Percentiles rank a stretch among this genome's conserved stretches.
Evolutionary conservation across 345 rosid species (phyloP).

Genomic region (Salix udensis): DNA sequence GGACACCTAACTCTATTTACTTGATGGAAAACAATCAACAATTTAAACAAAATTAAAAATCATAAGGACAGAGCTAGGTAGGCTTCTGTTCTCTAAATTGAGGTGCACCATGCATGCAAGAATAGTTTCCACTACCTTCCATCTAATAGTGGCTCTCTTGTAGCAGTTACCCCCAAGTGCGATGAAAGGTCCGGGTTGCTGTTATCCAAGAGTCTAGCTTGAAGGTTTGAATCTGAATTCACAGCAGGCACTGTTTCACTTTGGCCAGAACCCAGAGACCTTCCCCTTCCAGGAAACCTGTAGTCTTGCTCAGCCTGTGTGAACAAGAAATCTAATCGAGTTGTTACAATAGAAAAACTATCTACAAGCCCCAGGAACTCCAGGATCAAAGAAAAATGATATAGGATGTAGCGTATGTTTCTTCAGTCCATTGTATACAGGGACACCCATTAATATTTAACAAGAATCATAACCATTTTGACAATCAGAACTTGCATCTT

Average conservation of each 20-base stretch:
- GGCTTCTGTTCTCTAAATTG: slow-evolving; percentile 2
- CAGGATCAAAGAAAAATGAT: not conserved
- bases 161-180: slow-evolving; percentile 29
- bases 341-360: not conserved
- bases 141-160: slow-evolving; percentile 35
- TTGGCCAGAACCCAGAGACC: slow-evolving; percentile 55
- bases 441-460: no score
- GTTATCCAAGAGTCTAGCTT: slow-evolving; percentile 73
- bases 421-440: no score
- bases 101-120: slow-evolving; percentile 4
- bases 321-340: slow-evolving; percentile 11
- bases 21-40: not conserved
- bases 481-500: not conserved
- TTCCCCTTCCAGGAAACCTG: slow-evolving; percentile 82
- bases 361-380: not conserved
- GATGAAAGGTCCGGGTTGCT: slow-evolving; percentile 36
- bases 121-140: slow-evolving; percentile 47
- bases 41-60: not conserved
- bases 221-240: slow-evolving; percentile 66
- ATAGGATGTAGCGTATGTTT: not conserved
- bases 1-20: not conserved
- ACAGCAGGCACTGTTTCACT: slow-evolving; percentile 37
- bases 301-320: slow-evolving; percentile 59
- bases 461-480: not conserved
- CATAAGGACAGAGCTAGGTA: not conserved